phyloP scores from a whole-genome alignment of 2,329 filamentous ascomycete genomes.

The Lachnellula willkommii region DNA sequence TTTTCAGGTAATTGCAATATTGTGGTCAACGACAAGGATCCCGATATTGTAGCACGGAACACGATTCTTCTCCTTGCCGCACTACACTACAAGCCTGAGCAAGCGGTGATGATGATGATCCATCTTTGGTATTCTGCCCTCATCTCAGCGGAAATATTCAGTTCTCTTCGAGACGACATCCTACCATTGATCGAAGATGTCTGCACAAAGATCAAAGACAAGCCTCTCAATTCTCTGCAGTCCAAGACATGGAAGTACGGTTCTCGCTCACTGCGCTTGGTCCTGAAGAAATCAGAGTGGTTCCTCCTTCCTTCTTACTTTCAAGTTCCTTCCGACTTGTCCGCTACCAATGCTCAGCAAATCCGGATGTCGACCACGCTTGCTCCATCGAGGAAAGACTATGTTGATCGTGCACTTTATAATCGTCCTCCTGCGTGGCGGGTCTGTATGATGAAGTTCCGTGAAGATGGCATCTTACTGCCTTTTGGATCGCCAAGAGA shows the following conservation, averaged over 20 bases:
- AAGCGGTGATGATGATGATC: background rate
- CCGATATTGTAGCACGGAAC: constrained; percentile 12
- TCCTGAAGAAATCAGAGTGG: constrained; percentile 33
- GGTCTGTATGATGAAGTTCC: constrained; percentile 29
- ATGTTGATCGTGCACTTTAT: constrained; percentile 30
- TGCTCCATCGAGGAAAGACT: constrained; percentile 29
- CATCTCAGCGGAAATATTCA: constrained; percentile 1
- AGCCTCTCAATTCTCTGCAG: constrained; percentile 10
- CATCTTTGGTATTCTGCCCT: constrained; percentile 44
- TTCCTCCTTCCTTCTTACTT: constrained; percentile 25
- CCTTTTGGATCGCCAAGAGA: constrained; percentile 34
- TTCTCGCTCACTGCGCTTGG: constrained; percentile 18
- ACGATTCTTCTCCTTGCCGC: constrained; percentile 9
- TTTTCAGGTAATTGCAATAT: constrained; percentile 34
- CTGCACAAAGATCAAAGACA: constrained; percentile 30
- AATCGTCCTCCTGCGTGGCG: constrained; percentile 25
- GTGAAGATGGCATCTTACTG: constrained; percentile 36
- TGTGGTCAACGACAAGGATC: constrained; percentile 18
- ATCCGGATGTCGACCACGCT: constrained; percentile 30
- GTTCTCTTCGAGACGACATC: constrained; percentile 3
- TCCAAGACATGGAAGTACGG: constrained; percentile 7
- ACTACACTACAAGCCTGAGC: background rate
- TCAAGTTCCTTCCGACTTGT: constrained; percentile 25
- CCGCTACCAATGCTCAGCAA: constrained; percentile 18
- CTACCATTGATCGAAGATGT: constrained; percentile 31